Evolutionary conservation across 495 filamentous ascomycete species (phyloP), one percentile per base, ranked within the genome.

Genomic region (Neurospora tetraspora): DNA sequence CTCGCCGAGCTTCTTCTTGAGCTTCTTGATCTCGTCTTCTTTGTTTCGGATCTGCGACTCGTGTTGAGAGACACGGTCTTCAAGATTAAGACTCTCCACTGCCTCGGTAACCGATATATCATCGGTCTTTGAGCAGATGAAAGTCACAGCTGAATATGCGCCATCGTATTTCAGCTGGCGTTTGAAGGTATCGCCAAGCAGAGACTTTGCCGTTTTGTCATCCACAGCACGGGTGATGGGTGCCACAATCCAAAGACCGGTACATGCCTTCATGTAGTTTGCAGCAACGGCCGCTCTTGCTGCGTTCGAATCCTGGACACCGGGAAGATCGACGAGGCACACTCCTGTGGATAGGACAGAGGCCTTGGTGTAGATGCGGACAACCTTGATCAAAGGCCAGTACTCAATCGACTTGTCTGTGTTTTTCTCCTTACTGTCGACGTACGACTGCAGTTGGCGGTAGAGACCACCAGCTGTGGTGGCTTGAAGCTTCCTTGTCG

Each of bases 61-160:
- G 31, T 71, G 71, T 16, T 77, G 74, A 0, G 71, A 72, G 10
- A 83, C 78, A 12, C 87, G 84, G 53, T 89, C 86, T 2, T 82
- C 84, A 10, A 91, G 77, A 20, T 71, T 74, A 71, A 83, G 75
- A 27, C 76, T 79, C 38, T 77, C 76, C 2, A 73, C 72, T 8
- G 78, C 83, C 65, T 84, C 81, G 0, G 75, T 79, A 5, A 76
- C 74, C 18, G 80, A 84, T 37, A 92, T 89, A 68, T 91, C 89
- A 77, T 93, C 91, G 6, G 89, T 89, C 78, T 92, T 92, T 16
- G 86, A 88, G 74, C 90, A 91, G 27, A 93, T 89, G 71, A 93
- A 89, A 0, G 85, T 90, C 18, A 93, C 82, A 9, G 74, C 80
- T 1, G 82, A 84, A 70, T 87, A 90, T 0, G 79, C 83, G 1